Base-by-base conservation (phyloP, 1,139 yeast genomes). In the Pichia sp. region DNA sequence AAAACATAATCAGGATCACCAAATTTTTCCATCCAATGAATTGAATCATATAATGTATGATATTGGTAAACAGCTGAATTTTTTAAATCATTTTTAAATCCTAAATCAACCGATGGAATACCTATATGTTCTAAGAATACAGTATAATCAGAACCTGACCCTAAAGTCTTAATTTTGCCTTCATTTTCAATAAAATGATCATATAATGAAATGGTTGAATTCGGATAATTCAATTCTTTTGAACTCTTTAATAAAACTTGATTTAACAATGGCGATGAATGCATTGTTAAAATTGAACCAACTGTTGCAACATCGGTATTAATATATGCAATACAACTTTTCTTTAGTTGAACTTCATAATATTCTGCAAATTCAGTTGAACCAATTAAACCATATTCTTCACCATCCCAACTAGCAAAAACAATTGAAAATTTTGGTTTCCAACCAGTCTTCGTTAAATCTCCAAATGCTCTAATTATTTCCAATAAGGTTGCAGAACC, bases 381-480 rank as follows among this genome's bases (percentile, higher is more conserved):
- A 1, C 89, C 87, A 16, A 82, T 55, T 27, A 82, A 62, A 0
- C 80, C 87, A 51, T 78, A 78, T 61, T 82, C 87, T 60, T 82
- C 87, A 46, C 84, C 89, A 57, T 82, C 87, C 87, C 87, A 81
- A 23, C 83, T 76, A 0, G 81, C 85, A 37, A 81, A 68, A 40
- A 68, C 50, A 43, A 82, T 76, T 1, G 83, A 74, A 55, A 83
- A 70, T 42, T 68, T 61, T n/a, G 87, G 87, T 54, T 69, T 70
- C 83, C 83, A 82, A 6, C 85, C 86, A 2, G 57, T 48, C 35
- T 56, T 52, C 43, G 64, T 56, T 39, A 89, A 71, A 43, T 66
- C 71, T 26, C 74, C 72, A 35, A 80, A 63, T 0, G 74, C 78
- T 46, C 82, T 68, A 12, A 80, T 77, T 30, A 81, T 63, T 59